Evolutionary conservation across 2,329 filamentous ascomycete species (phyloP), one percentile per base, ranked within the genome.

Genomic region (Alternaria rosae): DNA sequence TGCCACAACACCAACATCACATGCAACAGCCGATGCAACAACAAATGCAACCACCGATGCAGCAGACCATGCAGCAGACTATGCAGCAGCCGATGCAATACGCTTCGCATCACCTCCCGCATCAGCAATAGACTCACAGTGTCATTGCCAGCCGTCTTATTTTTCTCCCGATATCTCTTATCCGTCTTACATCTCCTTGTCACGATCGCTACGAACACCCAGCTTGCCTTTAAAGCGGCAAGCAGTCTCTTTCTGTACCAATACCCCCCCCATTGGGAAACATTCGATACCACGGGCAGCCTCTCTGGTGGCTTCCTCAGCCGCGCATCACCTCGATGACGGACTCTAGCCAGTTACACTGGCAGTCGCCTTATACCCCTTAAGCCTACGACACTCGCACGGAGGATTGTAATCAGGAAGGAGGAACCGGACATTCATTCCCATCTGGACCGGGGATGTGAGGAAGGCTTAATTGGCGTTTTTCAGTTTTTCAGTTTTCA

Each of bases 61-160:
- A 57, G 23, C 43, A 61, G 12, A 25, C 52, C 9, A 17, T 55
- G 23, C 42, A 57, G 30, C 51, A 43, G 41, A 13, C 51, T 10
- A 59, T 57, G 48, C 52, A 54, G n/a, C 64, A 61, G 28, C 48
- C 67, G n/a, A 70, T 72, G 63, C 58, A 65, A 53, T 71, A 72
- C 30, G 48, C 65, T 13, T 51, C 67, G 25, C 65, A 67, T 38
- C 69, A 71, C 45, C 53, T 62, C 28, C 42, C 62, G 21, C 70
- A 69, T 23, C 62, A 57, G 23, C 70, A 70, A 62, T 70, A 57
- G 61, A 43, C 21, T 21, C 25, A 23, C 15, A 43, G 42, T 32
- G 38, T 30, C 53, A 42, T 59, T 57, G 47, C 57, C 41, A 38
- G 52, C 57, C 54, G 30, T 57, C 68, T 59, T 70, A 60, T 53